Base-by-base conservation (phyloP, 2,329 filamentous ascomycete genomes). In the Stemphylium vesicarium region DNA sequence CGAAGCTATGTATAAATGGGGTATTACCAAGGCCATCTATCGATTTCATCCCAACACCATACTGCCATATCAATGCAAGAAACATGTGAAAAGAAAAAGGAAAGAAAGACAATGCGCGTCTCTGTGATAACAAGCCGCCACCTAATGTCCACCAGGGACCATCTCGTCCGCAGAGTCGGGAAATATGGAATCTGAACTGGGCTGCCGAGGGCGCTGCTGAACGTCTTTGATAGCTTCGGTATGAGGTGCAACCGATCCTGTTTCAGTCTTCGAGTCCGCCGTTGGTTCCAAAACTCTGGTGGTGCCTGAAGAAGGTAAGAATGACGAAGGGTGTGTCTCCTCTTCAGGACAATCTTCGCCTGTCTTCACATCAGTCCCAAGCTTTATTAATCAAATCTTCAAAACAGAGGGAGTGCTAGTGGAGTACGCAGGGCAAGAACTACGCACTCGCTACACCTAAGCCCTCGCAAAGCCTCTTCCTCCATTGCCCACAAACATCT, bases 401-500 rank as follows among this genome's bases (percentile, higher is more conserved):
- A 46, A 5, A 16, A 12, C 26, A 33, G 26, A 39, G 32, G 32
- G 13, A 29, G 10, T 11, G 40, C 24, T 22, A 41, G 31, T 6
- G n/a, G 38, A 24, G 18, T 32, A 29, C 33, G 45, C 38, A 40
- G 24, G 32, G 37, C 10, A 20, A 15, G 12, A 8, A 52, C 60
- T 70, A 74, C 61, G 70, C 71, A 71, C 69, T 73, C 42, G 71
- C 71, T 29, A 73, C 73, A 24, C 71, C 72, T 52, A 75, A 52
- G 8, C 73, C 70, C 48, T 74, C 74, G 39, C 92, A 83, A 42
- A 96, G 78, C 63, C 89, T 85, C 69, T 88, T 86, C 71, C 93
- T 85, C 90, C 93, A 95, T 52, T 86, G 85, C 53, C 93, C 88
- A 77, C 92, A 97, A 1, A 94, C 88, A 71, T 92, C 88, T 75